Evolutionary conservation across 2,329 filamentous ascomycete species (phyloP), one percentile per base, ranked within the genome.

Genomic region (Helotiales sp.): DNA sequence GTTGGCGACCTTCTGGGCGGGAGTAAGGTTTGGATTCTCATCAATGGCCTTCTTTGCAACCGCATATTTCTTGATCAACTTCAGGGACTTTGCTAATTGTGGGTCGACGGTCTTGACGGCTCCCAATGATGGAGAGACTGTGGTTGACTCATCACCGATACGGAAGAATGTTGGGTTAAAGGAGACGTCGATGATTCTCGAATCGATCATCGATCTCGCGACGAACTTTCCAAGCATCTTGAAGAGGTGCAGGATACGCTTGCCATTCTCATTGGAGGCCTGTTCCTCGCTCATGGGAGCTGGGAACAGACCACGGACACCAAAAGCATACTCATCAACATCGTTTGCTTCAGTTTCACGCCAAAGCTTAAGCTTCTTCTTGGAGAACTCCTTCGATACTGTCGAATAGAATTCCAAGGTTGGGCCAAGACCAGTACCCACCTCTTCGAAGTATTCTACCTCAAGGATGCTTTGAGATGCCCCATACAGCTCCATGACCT

Each of bases 131-230:
- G 94, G 93, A 24, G 89, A 89, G 3, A 97, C 89, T 0, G 87
- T 82, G 17, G 82, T 82, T 15, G 82, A 75, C 59, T 75, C 85
- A 73, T 96, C 92, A 17, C 92, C 93, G 71, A 97, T 92, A 66
- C 95, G 92, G 89, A 99, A 99, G 82, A 99, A 97, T 6, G 93
- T 97, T 1, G 96, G 92, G 77, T 97, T 99, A 81, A 99, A 96
- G 64, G 95, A 96, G 72, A 99, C 89, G 75, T 99, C 96, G 73
- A 99, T 97, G 77, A 99, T 98, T 63, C 96, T 89, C 0, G 95
- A 97, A 78, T 99, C 96, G 62, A 99, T 90, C 96, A 99, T 98
- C 0, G 96, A 97, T 60, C 96, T 89, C 32, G 96, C 96, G 57
- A 98, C 94, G 78, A 99, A 99, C 77, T 97, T 98, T 73, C 96